These are phyloP conservation scores for Cercophora samala DNA, from an alignment of 495 filamentous ascomycete species.

Conservation along the genomic window DNA sequence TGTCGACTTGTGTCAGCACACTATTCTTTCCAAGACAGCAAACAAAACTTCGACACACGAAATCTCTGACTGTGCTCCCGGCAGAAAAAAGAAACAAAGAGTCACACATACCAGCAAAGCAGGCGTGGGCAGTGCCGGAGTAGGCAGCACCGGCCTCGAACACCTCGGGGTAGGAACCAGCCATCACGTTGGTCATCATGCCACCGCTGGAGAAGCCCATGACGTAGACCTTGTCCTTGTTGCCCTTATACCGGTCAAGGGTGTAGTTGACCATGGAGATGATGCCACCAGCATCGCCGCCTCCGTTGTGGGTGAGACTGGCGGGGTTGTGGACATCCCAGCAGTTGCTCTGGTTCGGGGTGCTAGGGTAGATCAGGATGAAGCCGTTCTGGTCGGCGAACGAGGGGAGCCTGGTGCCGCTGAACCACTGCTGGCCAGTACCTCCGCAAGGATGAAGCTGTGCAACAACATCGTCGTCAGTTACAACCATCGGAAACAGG, in stretches of 20 bases:
- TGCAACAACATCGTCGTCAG: not conserved
- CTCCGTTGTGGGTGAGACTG: constrained; percentile 51
- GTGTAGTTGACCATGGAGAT: constrained; percentile 56
- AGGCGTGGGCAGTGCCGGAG: constrained; percentile 52
- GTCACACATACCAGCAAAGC: constrained; percentile 38
- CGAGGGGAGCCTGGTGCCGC: constrained; percentile 34
- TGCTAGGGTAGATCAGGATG: constrained; percentile 53
- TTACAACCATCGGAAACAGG: not conserved
- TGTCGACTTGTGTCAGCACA: constrained; percentile 3
- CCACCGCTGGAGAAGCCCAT: constrained; percentile 54
- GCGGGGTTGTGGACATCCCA: constrained; percentile 52
- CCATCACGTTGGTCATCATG: constrained; percentile 61
- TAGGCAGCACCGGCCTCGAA: constrained; percentile 56
- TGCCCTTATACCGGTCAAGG: constrained; percentile 45
- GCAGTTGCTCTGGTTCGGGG: constrained; percentile 49
- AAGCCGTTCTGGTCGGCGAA: constrained; percentile 50
- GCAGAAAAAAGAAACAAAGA: not conserved
- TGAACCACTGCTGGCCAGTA: constrained; percentile 34
- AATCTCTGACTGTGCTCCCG: not conserved
- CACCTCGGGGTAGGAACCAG: constrained; percentile 55
- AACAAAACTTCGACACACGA: not conserved
- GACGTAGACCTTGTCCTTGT: constrained; percentile 47
- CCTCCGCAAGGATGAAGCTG: constrained; percentile 42
- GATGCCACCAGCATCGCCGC: constrained; percentile 52
- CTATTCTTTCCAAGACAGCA: not conserved